These are phyloP conservation scores for Astrephomene gubernaculifera DNA, from an alignment of 139 green algal genomes.

Conservation along the genomic window DNA sequence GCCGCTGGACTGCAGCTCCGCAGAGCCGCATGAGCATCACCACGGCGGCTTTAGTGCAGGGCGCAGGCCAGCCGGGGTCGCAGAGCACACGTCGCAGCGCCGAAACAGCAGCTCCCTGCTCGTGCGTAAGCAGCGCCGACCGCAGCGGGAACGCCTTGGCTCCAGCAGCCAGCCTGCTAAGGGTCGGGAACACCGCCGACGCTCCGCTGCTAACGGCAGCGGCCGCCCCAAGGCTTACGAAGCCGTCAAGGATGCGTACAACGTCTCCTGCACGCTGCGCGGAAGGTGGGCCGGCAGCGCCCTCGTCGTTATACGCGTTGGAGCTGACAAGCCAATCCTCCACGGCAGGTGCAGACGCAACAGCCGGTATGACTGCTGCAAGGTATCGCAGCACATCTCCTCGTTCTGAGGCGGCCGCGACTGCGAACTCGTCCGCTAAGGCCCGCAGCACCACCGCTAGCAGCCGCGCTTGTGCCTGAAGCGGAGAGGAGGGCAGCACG, in stretches of 20 bases:
- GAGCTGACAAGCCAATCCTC: too few species aligned
- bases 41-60: neutral
- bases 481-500: neutral
- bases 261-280: too few species aligned
- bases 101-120: neutral
- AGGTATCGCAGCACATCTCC: too few species aligned
- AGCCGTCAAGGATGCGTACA: neutral
- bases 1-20: neutral
- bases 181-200: neutral
- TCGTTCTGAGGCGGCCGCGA: too few species aligned
- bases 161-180: neutral
- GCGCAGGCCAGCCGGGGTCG: neutral
- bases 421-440: neutral
- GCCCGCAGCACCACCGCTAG: constrained; percentile 10
- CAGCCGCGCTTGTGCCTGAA: neutral
- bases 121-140: neutral
- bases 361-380: too few species aligned
- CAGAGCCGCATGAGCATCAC: neutral
- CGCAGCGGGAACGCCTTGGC: neutral
- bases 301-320: too few species aligned
- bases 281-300: too few species aligned
- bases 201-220: neutral
- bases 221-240: neutral
- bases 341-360: too few species aligned
- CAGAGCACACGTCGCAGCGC: neutral